Base-by-base conservation (phyloP, 257 asterid genomes). In the Catharanthus roseus region DNA sequence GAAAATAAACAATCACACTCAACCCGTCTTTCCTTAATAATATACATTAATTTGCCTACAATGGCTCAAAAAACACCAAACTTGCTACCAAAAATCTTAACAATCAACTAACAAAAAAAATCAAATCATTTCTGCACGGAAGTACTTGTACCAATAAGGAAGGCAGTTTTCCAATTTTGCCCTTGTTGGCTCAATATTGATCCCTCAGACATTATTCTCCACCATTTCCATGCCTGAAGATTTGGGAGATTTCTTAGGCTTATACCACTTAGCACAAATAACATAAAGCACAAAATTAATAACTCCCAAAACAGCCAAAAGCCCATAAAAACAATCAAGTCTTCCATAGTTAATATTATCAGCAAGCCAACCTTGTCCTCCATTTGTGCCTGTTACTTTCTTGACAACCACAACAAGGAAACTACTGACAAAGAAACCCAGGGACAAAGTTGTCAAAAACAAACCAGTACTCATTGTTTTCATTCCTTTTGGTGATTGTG, bases 381-480 rank as follows among this genome's bases (percentile, higher is more conserved):
- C 83, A 21, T 58, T 58, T 69, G 85, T 72, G 0, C 78, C 67
- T 0, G 92, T 90, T 45, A 82, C 90, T 81, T 84, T 86, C 79
- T 85, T 86, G 7, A 93, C 80, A 1, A 90, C 82, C 0, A 90
- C 84, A 3, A 93, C 98, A 39, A 93, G 65, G 70, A 93, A 83
- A 72, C 96, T 90, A 62, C 96, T 90, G 8, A 90, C 77, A 58
- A 93, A 89, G 77, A 90, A 93, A 0, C 98, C 98, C 0, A 90
- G 89, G 0, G 98, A 85, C 7, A 90, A 86, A 0, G 98, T 93
- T 1, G 96, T 85, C 73, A 93, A 69, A 85, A 93, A 93, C 29
- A 93, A 92, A 10, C 97, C 98, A 0, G 98, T 93, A 87, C 98
- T 93, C 95, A 87, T 87, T 1, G 98, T 85, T 73, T 90, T 93